Percentiles rank a stretch among this genome's conserved stretches.
Conservation (phyloP, 2,329 filamentous ascomycete genomes). For the Cytospora schulzeri region DNA sequence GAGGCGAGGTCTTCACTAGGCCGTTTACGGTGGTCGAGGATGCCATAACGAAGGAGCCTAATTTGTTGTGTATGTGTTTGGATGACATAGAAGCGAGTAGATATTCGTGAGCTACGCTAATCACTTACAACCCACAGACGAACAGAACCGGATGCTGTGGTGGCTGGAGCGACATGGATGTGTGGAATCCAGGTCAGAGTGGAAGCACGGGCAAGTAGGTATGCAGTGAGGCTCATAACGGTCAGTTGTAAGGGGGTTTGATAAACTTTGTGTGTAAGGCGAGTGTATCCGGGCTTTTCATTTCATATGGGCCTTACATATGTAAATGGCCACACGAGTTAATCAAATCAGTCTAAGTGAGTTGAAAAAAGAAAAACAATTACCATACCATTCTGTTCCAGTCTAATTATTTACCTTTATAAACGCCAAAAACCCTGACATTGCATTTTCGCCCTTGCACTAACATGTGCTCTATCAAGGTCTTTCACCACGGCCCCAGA, state of each 20-base stretch:
- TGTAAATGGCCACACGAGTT: no score
- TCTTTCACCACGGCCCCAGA: no score
- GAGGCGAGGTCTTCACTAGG: background rate
- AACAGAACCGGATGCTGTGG: background rate
- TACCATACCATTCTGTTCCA: no score
- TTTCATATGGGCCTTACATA: background rate
- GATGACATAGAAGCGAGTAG: background rate
- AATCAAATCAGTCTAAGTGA: no score
- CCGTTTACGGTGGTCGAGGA: background rate
- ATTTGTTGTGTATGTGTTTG: background rate
- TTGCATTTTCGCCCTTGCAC: no score
- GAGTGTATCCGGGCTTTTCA: background rate
- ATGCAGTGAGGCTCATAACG: background rate
- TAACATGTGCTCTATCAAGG: no score
- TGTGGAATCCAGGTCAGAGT: background rate
- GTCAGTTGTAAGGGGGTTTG: no score
- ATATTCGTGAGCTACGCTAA: background rate
- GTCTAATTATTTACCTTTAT: no score
- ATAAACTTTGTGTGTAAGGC: background rate
- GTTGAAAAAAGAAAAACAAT: no score
- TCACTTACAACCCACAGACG: background rate
- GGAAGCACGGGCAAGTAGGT: background rate
- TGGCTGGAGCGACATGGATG: background rate
- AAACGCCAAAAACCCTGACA: no score
- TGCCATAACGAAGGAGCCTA: background rate